phyloP scores from a whole-genome alignment of 2,329 filamentous ascomycete species.

The Sclerotinia trifoliorum region DNA sequence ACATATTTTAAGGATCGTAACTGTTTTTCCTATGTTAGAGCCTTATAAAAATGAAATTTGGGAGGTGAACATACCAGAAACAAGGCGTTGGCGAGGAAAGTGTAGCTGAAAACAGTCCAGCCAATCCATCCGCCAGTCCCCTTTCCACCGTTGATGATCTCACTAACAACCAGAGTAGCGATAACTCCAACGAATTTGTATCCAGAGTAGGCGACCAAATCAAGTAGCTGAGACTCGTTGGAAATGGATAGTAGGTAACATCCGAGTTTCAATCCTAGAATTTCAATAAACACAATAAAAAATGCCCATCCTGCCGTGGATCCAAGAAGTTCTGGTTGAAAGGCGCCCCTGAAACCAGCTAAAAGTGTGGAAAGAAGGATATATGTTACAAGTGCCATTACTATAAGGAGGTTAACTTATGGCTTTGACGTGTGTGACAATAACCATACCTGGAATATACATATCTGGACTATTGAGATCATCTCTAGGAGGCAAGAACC shows the following conservation, averaged over 20 bases:
- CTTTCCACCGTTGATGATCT: conserved; percentile 72
- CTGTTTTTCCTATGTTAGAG: conserved; percentile 47
- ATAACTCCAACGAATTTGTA: conserved; percentile 99
- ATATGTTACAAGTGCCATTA: conserved; percentile 97
- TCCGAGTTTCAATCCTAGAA: conserved; percentile 84
- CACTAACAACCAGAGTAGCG: conserved; percentile 75
- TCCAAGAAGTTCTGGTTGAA: conserved; percentile 90
- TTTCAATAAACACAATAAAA: conserved; percentile 81
- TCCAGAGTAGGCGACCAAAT: conserved; percentile 92
- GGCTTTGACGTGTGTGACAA: not conserved
- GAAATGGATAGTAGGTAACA: conserved; percentile 93
- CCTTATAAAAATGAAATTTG: not conserved
- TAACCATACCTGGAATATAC: conserved; percentile 71
- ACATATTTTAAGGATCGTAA: conserved; percentile 96
- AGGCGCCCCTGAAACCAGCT: conserved; percentile 84
- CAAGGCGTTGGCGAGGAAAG: conserved; percentile 89
- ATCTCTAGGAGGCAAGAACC: conserved; percentile 88
- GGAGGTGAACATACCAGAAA: conserved; percentile 69
- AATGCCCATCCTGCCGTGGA: conserved; percentile 78
- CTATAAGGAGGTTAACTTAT: conserved; percentile 38
- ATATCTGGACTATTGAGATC: conserved; percentile 98
- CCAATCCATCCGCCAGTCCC: conserved; percentile 86
- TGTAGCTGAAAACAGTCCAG: conserved; percentile 88
- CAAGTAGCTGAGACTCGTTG: conserved; percentile 88
- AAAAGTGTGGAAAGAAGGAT: conserved; percentile 90